Percentiles rank a stretch among this genome's conserved stretches.
Evolutionary conservation across 306 rosid genomes (phyloP).

Genomic region (Alnus glutinosa): DNA sequence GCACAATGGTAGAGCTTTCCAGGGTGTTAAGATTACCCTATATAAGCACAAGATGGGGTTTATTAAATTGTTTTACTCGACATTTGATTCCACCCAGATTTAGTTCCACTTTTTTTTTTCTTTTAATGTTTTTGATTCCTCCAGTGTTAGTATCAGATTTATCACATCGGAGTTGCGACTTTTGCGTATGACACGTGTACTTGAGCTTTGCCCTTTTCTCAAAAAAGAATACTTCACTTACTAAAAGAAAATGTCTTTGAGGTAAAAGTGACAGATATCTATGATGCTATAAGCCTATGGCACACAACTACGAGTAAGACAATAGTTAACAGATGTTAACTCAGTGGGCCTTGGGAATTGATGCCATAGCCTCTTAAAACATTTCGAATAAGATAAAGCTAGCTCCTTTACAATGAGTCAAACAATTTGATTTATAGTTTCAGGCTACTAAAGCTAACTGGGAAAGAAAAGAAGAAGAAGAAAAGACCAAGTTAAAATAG

Average conservation of each 20-base stretch:
- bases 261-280: background rate
- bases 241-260: background rate
- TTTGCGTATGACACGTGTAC: background rate
- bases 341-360: background rate
- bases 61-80: too few species aligned
- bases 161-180: background rate
- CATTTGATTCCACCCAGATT: background rate
- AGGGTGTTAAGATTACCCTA: too few species aligned
- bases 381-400: background rate
- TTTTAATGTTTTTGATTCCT: background rate
- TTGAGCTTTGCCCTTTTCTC: background rate
- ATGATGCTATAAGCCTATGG: background rate
- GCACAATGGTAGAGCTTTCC: too few species aligned
- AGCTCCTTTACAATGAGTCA: background rate
- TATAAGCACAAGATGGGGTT: too few species aligned
- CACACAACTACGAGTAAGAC: background rate
- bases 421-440: constrained; percentile 4
- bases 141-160: background rate
- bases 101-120: background rate
- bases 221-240: background rate
- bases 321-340: background rate
- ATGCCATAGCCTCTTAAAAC: background rate
- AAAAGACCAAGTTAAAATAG: constrained; percentile 24
- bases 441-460: background rate
- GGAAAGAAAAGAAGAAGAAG: background rate